phyloP scores from a whole-genome alignment of 1,284 basidiomycete genomes.

The Naganishia liquefaciens region DNA sequence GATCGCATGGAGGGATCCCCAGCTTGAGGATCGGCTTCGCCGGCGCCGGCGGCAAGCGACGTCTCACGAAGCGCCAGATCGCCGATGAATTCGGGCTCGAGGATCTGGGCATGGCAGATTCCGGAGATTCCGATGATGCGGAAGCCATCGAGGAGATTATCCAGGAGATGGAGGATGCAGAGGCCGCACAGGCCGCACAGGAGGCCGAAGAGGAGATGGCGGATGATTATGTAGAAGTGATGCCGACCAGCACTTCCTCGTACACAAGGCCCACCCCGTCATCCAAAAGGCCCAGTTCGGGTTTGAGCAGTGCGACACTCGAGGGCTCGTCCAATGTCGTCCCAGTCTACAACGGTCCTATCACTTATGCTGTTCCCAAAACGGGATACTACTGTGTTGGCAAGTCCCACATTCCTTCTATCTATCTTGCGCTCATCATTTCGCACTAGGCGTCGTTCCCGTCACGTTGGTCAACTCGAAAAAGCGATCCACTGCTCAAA shows the following conservation, averaged over 20 bases:
- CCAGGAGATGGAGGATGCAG: constrained; percentile 24
- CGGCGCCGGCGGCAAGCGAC: neutral
- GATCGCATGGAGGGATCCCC: neutral
- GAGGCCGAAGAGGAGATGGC: neutral
- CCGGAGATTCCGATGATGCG: neutral
- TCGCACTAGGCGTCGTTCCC: constrained; percentile 71
- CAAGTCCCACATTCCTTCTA: constrained; percentile 52
- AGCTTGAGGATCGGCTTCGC: constrained; percentile 8
- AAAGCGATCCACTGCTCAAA: constrained; percentile 17
- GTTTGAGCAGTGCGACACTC: neutral
- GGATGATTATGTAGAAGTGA: neutral
- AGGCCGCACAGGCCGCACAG: neutral
- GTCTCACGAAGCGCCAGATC: constrained; percentile 7
- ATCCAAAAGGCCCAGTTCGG: constrained; percentile 12
- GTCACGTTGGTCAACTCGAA: constrained; percentile 63
- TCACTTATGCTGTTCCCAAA: constrained; percentile 76
- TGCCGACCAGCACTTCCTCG: constrained; percentile 5
- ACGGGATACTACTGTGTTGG: constrained; percentile 96
- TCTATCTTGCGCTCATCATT: neutral
- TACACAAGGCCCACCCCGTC: neutral
- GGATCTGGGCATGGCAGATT: constrained; percentile 2
- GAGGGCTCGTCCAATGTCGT: constrained; percentile 30
- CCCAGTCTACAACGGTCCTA: constrained; percentile 43
- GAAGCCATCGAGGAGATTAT: constrained; percentile 33
- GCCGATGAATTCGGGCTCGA: constrained; percentile 25